Base-by-base conservation (phyloP, 345 rosid genomes). In the Gossypium ekmanianum region DNA sequence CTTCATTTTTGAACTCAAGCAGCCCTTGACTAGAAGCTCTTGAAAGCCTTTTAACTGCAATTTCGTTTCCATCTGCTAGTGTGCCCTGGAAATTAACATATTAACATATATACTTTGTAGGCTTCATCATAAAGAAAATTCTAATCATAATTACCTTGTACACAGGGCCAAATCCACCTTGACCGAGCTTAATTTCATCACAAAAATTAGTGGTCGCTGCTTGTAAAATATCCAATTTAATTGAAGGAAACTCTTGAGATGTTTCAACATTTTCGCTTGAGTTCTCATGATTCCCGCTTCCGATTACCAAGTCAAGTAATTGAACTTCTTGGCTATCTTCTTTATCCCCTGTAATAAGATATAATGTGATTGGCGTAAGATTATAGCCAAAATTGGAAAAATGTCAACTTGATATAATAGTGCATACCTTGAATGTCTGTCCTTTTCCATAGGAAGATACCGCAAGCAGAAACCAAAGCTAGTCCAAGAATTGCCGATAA, bases 1-100 rank as follows among this genome's bases (percentile, higher is more conserved):
- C 70, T 74, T 74, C 71, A 13, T 63, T 74, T 61, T 62, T 48
- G 16, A 74, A 63, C 66, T 74, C 76, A 17, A n/a, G 45, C 10
- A 29, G 61, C 8, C 70, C 71, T 74, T 74, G 76, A 34, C 34
- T 4, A 0, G 76, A 74, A 34, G 43, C 27, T 63, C 34, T 16
- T 0, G 47, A 50, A 2, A 74, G 76, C n/a, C 76, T 50, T 58
- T 74, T 74, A 27, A 74, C 71, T 0, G 71, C 70, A 63, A 74
- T n/a, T 3, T 48, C 69, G 18, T 63, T 68, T 17, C 71, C 76
- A 63, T 51, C 34, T 2, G 20, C 61, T 29, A 61, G 76, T 27
- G 10, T 39, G 22, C 76, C 76, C 76, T 74, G 59, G 34, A 22
- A 64, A 11, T 18, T 18, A 18, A 56, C 2, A n/a, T 56, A 56